Evolutionary conservation across 2,329 filamentous ascomycete species (phyloP), one percentile per base, ranked within the genome.

Genomic region (Fusarium buharicum): DNA sequence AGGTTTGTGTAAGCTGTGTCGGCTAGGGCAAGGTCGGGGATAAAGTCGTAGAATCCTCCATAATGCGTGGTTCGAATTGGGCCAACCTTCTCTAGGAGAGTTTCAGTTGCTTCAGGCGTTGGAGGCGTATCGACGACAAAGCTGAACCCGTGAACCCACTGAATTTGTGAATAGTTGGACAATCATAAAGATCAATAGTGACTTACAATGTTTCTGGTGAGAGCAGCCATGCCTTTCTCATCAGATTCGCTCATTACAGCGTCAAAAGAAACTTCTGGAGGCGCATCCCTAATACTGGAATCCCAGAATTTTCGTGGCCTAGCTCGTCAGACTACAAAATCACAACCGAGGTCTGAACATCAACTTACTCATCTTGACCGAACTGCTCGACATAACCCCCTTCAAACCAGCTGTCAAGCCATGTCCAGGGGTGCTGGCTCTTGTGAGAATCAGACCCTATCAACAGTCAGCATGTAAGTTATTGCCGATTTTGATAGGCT

Each of bases 61-160:
- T 98, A 99, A 74, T 98, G 95, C 0, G 95, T 99, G 59, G 89
- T 83, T 16, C 93, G 86, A 69, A 98, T 93, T 63, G 94, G 94
- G 0, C 92, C 86, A 62, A 99, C 96, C 50, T 87, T 86, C 71
- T 91, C 84, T 3, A 98, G 81, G 1, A 97, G 81, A n/a, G 79
- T 74, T 75, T 94, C 77, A 0, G 93, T 97, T 6, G 88, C 84
- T 63, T 88, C 82, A 0, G 92, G 90, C 2, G 86, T 79, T 12
- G 72, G 74, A 0, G 92, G 92, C 13, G 89, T 89, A 38, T 82
- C 80, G 43, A 87, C 82, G 14, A 97, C 86, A 70, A 94, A 94
- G 67, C 84, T 91, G 72, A 96, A 92, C 4, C 94, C 93, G 61
- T 84, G 86, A 58, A 78, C 74, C 56, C 84, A 84, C 90, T 93